Percentiles rank a stretch among this genome's conserved stretches.
Evolutionary conservation across 2,329 filamentous ascomycete species (phyloP).

Genomic region (Helotiales sp.): DNA sequence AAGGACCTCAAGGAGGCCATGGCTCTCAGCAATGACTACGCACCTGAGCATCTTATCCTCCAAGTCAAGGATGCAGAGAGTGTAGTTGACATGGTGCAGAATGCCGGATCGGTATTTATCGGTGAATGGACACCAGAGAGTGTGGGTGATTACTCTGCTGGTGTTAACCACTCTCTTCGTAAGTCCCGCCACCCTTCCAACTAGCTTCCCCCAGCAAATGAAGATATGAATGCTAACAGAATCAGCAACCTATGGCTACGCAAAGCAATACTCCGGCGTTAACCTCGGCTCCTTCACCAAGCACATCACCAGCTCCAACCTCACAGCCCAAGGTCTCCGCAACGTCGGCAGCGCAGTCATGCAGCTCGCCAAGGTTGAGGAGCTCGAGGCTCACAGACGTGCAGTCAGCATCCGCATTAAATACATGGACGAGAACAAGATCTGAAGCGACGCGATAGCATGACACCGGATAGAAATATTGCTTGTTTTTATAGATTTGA

Average conservation of each 20-base stretch:
- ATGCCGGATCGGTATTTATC: slow-evolving; percentile 95
- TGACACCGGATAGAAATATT: neutral
- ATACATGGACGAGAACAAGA: slow-evolving; percentile 45
- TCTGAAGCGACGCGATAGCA: neutral
- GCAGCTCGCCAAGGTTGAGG: slow-evolving; percentile 92
- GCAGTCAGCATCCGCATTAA: slow-evolving; percentile 70
- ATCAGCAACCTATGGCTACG: slow-evolving; percentile 93
- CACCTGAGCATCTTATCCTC: slow-evolving; percentile 94
- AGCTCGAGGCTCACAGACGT: slow-evolving; percentile 88
- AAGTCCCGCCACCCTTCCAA: slow-evolving; percentile 52
- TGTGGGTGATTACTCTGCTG: slow-evolving; percentile 96
- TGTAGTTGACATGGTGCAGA: slow-evolving; percentile 79
- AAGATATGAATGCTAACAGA: slow-evolving; percentile 16
- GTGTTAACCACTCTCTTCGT: slow-evolving; percentile 97
- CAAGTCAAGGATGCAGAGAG: slow-evolving; percentile 80
- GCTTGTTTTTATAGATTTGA: neutral
- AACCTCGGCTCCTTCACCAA: slow-evolving; percentile 96
- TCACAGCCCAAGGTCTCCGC: slow-evolving; percentile 81
- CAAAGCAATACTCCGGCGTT: slow-evolving; percentile 97
- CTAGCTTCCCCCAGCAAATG: neutral
- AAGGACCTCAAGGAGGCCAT: slow-evolving; percentile 74
- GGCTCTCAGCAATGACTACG: slow-evolving; percentile 88
- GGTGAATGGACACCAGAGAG: slow-evolving; percentile 97
- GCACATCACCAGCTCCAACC: slow-evolving; percentile 93
- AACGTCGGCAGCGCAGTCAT: slow-evolving; percentile 91